phyloP scores from a whole-genome alignment of 2,329 filamentous ascomycete genomes.

The Pseudocercospora crystallina region DNA sequence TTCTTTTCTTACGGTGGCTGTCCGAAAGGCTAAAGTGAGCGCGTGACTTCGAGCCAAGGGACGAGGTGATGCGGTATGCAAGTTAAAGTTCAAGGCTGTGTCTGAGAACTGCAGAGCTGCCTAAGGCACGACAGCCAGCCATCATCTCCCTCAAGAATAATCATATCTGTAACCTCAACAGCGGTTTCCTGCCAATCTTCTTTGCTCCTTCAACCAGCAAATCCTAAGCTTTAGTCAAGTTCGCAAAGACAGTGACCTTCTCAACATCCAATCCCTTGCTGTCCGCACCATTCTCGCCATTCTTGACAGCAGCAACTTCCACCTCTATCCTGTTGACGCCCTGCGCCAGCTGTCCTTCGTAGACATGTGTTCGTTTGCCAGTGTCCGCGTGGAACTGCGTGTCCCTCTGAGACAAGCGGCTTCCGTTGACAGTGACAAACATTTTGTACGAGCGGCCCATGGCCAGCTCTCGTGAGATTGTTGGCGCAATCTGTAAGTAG shows the following conservation, averaged over 20 bases:
- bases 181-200: too few relatives aligned
- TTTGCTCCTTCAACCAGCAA: background rate
- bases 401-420: conserved; percentile 54
- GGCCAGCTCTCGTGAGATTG: conserved; percentile 57
- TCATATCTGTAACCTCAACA: too few relatives aligned
- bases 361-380: conserved; percentile 60
- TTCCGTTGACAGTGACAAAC: conserved; percentile 69
- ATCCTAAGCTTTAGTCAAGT: conserved; percentile 54
- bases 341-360: conserved; percentile 68
- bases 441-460: conserved; percentile 72
- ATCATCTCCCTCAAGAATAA: too few relatives aligned
- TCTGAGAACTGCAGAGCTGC: too few relatives aligned
- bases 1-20: too few relatives aligned
- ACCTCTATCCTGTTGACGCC: conserved; percentile 79
- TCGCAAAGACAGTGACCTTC: conserved; percentile 72
- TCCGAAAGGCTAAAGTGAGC: too few relatives aligned
- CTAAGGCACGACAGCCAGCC: too few relatives aligned
- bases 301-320: conserved; percentile 65
- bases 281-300: conserved; percentile 38
- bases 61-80: too few relatives aligned
- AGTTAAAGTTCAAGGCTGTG: too few relatives aligned
- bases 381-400: conserved; percentile 42
- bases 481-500: conserved; percentile 69
- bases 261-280: conserved; percentile 64
- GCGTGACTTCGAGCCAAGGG: too few relatives aligned